Conservation (phyloP, 805 yeast species). For the Jamesozyma jinghongensis region DNA sequence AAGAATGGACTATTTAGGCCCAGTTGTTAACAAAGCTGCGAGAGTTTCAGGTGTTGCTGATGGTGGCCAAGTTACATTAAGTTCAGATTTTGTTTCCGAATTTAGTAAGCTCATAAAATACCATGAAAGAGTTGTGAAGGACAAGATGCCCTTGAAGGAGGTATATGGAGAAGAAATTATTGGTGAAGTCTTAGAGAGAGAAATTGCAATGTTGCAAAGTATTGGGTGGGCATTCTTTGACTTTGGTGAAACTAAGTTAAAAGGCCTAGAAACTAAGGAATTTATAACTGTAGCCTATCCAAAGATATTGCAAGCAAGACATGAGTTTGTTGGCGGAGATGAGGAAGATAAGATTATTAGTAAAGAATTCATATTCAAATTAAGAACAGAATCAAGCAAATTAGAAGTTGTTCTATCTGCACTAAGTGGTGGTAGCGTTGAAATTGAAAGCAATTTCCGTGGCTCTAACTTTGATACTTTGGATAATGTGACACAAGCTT, state of each 20-base stretch:
- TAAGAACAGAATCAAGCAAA: constrained; percentile 47
- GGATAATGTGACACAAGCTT: constrained; percentile 16
- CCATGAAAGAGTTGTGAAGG: constrained; percentile 27
- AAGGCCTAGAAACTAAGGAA: constrained; percentile 93
- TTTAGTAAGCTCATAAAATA: constrained; percentile 46
- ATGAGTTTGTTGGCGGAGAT: constrained; percentile 35
- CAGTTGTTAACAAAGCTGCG: constrained; percentile 94
- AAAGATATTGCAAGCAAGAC: constrained; percentile 48
- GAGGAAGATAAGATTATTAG: constrained; percentile 24
- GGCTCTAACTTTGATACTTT: constrained; percentile 6
- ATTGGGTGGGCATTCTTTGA: constrained; percentile 60
- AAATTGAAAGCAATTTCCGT: constrained; percentile 2
- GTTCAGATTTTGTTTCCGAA: constrained; percentile 72
- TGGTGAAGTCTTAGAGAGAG: constrained; percentile 55
- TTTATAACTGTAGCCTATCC: constrained; percentile 75
- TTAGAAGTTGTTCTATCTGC: constrained; percentile 50
- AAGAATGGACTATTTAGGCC: constrained; percentile 98
- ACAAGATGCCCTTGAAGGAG: constrained; percentile 27
- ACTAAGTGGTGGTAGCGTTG: constrained; percentile 35
- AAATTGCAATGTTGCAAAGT: constrained; percentile 53
- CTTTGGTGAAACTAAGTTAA: constrained; percentile 80
- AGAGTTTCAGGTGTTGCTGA: constrained; percentile 91
- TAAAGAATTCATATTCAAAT: constrained; percentile 37
- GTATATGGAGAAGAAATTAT: constrained; percentile 38
- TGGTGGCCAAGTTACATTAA: constrained; percentile 93